phyloP scores from a whole-genome alignment of 2,329 filamentous ascomycete species.

The Pyricularia grisea region DNA sequence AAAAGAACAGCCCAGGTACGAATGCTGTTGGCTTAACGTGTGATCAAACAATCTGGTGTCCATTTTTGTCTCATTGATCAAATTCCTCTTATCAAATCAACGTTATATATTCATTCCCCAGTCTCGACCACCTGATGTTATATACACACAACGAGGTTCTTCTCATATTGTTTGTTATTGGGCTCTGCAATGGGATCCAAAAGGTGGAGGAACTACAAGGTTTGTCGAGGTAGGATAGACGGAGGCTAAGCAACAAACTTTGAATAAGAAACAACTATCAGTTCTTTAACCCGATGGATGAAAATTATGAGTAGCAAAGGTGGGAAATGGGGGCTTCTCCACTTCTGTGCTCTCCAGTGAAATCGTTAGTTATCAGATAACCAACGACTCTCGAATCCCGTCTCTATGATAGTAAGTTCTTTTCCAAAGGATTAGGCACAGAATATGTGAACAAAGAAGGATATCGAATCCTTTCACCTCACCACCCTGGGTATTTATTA shows the following conservation, averaged over 20 bases:
- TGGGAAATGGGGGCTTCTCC: not conserved
- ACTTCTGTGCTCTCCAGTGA: too few relatives aligned
- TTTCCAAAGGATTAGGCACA: too few relatives aligned
- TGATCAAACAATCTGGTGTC: not conserved
- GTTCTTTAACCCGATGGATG: not conserved
- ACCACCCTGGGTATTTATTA: too few relatives aligned
- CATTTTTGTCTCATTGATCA: not conserved
- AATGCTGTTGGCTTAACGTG: not conserved
- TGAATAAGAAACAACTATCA: not conserved
- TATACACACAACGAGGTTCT: not conserved
- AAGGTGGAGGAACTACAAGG: not conserved
- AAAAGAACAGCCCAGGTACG: not conserved
- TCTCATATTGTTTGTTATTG: not conserved
- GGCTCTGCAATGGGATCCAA: not conserved
- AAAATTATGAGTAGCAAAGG: not conserved
- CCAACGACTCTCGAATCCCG: too few relatives aligned
- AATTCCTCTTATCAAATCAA: not conserved
- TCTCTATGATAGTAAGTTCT: too few relatives aligned
- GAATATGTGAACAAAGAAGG: too few relatives aligned
- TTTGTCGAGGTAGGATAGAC: not conserved
- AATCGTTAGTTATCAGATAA: too few relatives aligned
- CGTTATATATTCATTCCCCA: not conserved
- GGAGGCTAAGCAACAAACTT: not conserved
- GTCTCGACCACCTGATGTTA: not conserved
- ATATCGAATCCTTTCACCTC: too few relatives aligned